phyloP scores from a whole-genome alignment of 2,329 filamentous ascomycete species.

The Ophiostoma ips region DNA sequence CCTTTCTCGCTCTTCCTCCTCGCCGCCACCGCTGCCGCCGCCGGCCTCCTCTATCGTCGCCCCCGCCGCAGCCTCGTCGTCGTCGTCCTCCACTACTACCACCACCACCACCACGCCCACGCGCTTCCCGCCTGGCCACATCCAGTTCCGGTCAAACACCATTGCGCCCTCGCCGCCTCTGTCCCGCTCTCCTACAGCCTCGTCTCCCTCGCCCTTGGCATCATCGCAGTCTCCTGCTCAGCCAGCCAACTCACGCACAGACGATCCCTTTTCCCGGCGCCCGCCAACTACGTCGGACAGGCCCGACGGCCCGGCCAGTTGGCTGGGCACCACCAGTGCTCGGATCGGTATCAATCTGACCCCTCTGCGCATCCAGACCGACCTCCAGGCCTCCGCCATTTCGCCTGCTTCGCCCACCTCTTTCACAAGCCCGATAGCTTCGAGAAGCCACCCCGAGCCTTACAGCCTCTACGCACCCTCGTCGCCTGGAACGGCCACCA shows the following conservation, averaged over 20 bases:
- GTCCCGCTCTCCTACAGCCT: conserved; percentile 7
- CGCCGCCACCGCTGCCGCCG: too few species aligned
- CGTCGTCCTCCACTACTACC: too few species aligned
- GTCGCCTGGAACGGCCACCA: conserved; percentile 1
- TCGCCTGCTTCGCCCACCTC: conserved; percentile 4
- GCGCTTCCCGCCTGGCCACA: conserved; percentile 4
- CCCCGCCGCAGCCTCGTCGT: background rate
- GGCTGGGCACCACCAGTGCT: background rate
- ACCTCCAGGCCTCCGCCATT: background rate
- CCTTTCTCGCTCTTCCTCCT: background rate
- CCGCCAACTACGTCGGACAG: background rate
- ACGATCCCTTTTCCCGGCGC: background rate
- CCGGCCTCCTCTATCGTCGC: background rate
- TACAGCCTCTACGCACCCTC: conserved; percentile 1
- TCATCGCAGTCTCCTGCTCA: background rate
- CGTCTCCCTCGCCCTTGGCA: background rate
- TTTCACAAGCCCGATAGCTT: conserved; percentile 9
- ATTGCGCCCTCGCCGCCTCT: conserved; percentile 20
- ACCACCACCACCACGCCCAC: background rate
- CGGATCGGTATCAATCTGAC: background rate
- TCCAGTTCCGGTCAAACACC: conserved; percentile 19
- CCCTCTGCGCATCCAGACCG: conserved; percentile 11
- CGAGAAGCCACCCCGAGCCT: conserved; percentile 6
- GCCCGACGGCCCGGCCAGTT: background rate
- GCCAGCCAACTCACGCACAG: background rate